These are phyloP conservation scores for Coemansia sp. DNA, from an alignment of 192 early-diverging fungal species.

Conservation along the genomic window DNA sequence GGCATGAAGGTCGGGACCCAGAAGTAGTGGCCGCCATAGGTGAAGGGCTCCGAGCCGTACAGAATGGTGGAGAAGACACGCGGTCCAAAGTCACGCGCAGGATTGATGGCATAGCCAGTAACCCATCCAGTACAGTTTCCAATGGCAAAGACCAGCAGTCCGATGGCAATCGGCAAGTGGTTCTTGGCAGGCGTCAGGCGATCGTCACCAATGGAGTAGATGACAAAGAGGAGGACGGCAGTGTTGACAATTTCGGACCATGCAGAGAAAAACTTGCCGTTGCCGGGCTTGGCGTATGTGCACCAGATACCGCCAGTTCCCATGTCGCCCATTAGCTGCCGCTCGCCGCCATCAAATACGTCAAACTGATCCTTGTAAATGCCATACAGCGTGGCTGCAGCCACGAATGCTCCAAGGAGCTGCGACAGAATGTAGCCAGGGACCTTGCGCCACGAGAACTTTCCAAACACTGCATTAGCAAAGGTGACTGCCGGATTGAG, in stretches of 20 bases:
- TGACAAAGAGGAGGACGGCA: slow-evolving; percentile 61
- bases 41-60: slow-evolving; percentile 67
- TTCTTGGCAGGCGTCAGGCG: slow-evolving; percentile 58
- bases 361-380: slow-evolving; percentile 62
- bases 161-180: slow-evolving; percentile 58
- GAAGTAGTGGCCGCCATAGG: slow-evolving; percentile 66
- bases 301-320: slow-evolving; percentile 65
- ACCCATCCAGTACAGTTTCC: slow-evolving; percentile 63
- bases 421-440: slow-evolving; percentile 64
- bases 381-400: slow-evolving; percentile 65
- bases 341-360: slow-evolving; percentile 54
- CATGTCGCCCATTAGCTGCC: slow-evolving; percentile 43
- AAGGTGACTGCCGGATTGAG: slow-evolving; percentile 77
- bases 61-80: slow-evolving; percentile 67
- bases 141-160: slow-evolving; percentile 60
- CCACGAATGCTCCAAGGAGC: slow-evolving; percentile 68
- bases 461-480: slow-evolving; percentile 61
- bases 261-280: slow-evolving; percentile 57
- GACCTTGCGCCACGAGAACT: slow-evolving; percentile 69
- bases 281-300: slow-evolving; percentile 58
- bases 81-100: slow-evolving; percentile 78
- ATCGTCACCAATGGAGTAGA: slow-evolving; percentile 62
- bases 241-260: slow-evolving; percentile 69
- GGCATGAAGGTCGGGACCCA: slow-evolving; percentile 71
- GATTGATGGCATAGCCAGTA: slow-evolving; percentile 72